Base-by-base conservation (phyloP, 768 basidiomycete species). In the Trichaptum fuscoviolaceum region DNA sequence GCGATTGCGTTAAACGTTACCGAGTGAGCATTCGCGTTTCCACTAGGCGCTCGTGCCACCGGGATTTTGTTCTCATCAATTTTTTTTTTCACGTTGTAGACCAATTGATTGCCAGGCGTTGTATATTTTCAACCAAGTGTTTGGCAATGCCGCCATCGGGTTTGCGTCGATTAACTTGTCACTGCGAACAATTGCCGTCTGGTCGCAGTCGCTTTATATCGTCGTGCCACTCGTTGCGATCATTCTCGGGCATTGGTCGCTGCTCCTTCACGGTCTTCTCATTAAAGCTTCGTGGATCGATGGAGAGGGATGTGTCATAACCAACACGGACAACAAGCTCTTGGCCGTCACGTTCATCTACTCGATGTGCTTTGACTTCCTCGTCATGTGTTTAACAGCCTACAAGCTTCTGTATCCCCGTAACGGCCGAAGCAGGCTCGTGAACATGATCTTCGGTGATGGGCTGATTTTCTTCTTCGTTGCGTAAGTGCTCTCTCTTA, bases 171-270 rank as follows among this genome's bases (percentile, higher is more conserved):
- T 91, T 66, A 91, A 90, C 71, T 80, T 91, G 10, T 87, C 86
- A 1, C 76, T 90, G 52, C 77, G 88, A 74, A 90, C 89, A 88
- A 87, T 91, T 71, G 89, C 89, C 0, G 85, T 91, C 1, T 91
- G 89, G 87, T 84, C 83, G 0, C 83, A 87, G 67, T 81, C 78
- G 61, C 80, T 76, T 77, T 85, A 78, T 66, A 80, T 91, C 52
- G 79, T 85, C 27, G 63, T 76, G 15, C 83, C 84, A 24, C 78
- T 91, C 1, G 74, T 87, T 24, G 64, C 78, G 2, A 75, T 90
- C 63, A 89, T 89, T 68, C 77, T 90, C 20, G 89, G 83, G 0
- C 89, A 91, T 71, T 91, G 88, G 89, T 87, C 87, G 3, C 79
- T 91, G 57, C 79, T 90, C 30, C 76, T 91, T 34, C 88, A 88